Evolutionary conservation across 164 flowering plant genomes (phyloP), one percentile per base, ranked within the genome.

Genomic region (Hamamelis virginiana): DNA sequence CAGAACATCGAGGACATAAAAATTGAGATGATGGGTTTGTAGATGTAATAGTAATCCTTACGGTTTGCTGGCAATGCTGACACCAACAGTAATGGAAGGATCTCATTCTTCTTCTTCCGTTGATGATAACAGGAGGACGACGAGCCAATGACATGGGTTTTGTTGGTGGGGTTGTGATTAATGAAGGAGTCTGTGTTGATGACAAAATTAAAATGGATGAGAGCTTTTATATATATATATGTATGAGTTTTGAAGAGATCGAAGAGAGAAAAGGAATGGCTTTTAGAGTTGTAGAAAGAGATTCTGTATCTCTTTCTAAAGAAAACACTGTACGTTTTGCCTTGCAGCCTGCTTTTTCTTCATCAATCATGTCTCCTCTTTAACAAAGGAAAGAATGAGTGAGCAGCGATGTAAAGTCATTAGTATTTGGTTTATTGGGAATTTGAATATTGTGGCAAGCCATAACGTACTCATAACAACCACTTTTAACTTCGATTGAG

Each of bases 1-100:
- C 10, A 5, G 51, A 75, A 69, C 89, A 85, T 41, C 28, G 46
- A 0, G 89, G 89, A 50, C 89, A 85, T 0, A 46, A 46, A n/a
- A 59, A 47, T 27, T 72, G 69, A 15, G 43, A n/a, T 0, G 43
- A n/a, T 0, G 71, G 79, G 65, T 70, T 70, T 5, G 68, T 22
- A 4, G 78, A 51, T 59, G 72, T n/a, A n/a, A n/a, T 33, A 6
- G 41, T 22, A 16, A 80, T 56, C 58, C 86, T 63, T 3, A 80
- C 59, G 46, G 75, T 72, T 1, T 84, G 69, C 26, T 72, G 82
- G 69, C 88, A 85, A 15, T 57, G 74, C 22, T 67, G 77, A 69
- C 89, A 85, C 82, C 81, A 80, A 59, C 74, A 83, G 78, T 81
- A 85, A 64, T 78, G 89, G 73, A 74, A 76, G 8, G 78, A 78